Evolutionary conservation across 345 rosid species (phyloP), one percentile per base, ranked within the genome.

Genomic region (Sonneratia alba): DNA sequence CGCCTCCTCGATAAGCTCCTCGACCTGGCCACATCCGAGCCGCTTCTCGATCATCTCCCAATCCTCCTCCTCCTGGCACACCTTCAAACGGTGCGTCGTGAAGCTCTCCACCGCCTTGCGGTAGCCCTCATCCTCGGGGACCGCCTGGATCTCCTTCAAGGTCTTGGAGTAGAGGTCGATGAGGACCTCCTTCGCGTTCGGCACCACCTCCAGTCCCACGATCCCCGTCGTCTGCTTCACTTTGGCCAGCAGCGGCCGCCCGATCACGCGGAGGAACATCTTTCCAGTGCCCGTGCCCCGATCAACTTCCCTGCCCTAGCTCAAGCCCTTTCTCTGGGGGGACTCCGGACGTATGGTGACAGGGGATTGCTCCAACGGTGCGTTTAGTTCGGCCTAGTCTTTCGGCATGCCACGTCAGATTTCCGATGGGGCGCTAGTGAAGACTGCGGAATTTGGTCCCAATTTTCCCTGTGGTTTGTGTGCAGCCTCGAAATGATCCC

Each of bases 1-100:
- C 24, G 99, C 99, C 81, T 90, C 98, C 80, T 95, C 99, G 49
- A 95, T 86, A 62, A 95, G 95, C 88, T 92, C 98, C 81, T 96
- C 99, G 68, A 92, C 98, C 85, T 92, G 97, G 72, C 99, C 99
- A 69, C 98, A 92, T 6, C 93, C 97, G 24, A 96, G 81, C 43
- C 85, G 84, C 69, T 91, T 86, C 89, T 92, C 97, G 73, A 96
- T 92, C 74, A 36, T 66, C 81, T 92, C 99, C 96, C 96, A 96
- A 56, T 92, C 95, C 66, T 81, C 87, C 76, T 92, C 96, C 76
- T 91, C 96, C 67, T 80, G 81, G 71, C 97, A 96, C 0, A 84
- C 93, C 78, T 82, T 80, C 22, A 96, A 81, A 77, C 97, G 90
- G 61, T 91, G 96, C 24, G 75, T 79, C 53, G 98, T 96, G 83